These are phyloP conservation scores for Scutellaria minor DNA, from an alignment of 257 asterid genomes.

Conservation along the genomic window DNA sequence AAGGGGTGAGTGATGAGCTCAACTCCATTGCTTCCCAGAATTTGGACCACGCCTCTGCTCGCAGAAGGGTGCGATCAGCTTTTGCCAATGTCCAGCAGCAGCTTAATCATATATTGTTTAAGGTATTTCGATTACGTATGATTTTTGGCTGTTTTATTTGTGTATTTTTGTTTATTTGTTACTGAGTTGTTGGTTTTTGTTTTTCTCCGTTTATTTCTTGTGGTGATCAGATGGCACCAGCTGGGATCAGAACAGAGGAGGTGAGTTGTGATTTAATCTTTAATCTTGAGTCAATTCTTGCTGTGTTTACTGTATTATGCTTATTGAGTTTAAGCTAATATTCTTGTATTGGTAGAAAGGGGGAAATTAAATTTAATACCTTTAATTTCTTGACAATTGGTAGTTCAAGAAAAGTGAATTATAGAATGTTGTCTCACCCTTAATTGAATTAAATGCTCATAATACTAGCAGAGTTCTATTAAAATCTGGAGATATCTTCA, in stretches of 20 bases:
- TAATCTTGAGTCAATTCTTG: not conserved
- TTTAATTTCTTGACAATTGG: not conserved
- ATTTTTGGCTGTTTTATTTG: constrained; percentile 1
- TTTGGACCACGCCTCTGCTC: constrained; percentile 85
- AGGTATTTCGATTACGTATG: constrained; percentile 47
- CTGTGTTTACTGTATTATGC: not conserved
- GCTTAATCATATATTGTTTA: constrained; percentile 87
- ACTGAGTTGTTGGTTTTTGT: not conserved
- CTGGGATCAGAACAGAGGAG: constrained; percentile 93
- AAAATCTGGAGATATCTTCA: no score
- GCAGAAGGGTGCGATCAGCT: constrained; percentile 95
- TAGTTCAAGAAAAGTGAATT: constrained; percentile 5
- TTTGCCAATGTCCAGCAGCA: constrained; percentile 63
- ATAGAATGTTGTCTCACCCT: not conserved
- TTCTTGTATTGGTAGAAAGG: not conserved
- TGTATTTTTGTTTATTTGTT: not conserved
- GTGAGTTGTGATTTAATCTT: constrained; percentile 40
- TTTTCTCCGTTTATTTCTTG: constrained; percentile 8
- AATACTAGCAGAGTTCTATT: no score
- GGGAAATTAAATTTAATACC: not conserved
- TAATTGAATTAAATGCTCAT: not conserved
- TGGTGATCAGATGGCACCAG: constrained; percentile 77
- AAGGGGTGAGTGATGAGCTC: constrained; percentile 76
- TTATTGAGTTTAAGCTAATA: not conserved
- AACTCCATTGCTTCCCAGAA: constrained; percentile 90